phyloP scores from a whole-genome alignment of 2,329 filamentous ascomycete species.

The Cladophialophora immunda region DNA sequence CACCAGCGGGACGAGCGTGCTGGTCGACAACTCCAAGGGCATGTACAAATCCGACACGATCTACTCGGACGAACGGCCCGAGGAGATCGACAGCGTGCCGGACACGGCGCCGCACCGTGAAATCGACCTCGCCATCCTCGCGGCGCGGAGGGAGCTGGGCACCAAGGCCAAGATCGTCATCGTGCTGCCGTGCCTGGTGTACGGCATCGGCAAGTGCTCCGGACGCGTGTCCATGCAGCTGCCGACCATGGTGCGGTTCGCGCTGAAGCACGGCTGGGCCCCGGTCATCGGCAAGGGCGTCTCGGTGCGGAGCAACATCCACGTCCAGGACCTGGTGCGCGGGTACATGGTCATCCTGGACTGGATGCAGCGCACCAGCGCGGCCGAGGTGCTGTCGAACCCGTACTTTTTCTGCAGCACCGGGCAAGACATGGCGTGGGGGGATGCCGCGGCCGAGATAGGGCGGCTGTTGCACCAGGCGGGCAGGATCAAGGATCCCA shows the following conservation, averaged over 20 bases:
- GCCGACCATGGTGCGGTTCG: constrained; percentile 57
- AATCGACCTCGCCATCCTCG: constrained; percentile 57
- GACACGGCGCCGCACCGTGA: constrained; percentile 55
- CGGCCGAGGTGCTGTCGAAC: constrained; percentile 49
- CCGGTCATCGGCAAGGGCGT: constrained; percentile 56
- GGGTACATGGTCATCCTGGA: constrained; percentile 57
- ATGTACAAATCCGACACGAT: constrained; percentile 49
- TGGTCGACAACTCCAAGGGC: constrained; percentile 51
- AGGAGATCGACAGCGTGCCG: constrained; percentile 52
- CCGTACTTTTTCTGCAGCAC: constrained; percentile 59
- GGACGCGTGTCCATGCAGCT: constrained; percentile 57
- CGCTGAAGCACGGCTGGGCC: constrained; percentile 58
- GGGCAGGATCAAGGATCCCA: constrained; percentile 50
- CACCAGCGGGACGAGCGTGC: constrained; percentile 48
- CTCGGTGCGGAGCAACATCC: constrained; percentile 54
- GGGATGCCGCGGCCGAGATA: constrained; percentile 50
- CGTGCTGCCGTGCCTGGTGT: constrained; percentile 58
- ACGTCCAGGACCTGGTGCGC: constrained; percentile 59
- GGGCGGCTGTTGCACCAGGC: constrained; percentile 49
- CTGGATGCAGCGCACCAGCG: constrained; percentile 49
- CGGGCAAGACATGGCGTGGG: constrained; percentile 56
- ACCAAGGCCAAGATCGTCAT: constrained; percentile 55
- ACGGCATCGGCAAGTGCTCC: constrained; percentile 52
- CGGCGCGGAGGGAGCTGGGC: constrained; percentile 47
- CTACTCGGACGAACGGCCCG: constrained; percentile 52